Evolutionary conservation across 1,284 basidiomycete genomes (phyloP).

Genomic region (Termitomyces sp.): DNA sequence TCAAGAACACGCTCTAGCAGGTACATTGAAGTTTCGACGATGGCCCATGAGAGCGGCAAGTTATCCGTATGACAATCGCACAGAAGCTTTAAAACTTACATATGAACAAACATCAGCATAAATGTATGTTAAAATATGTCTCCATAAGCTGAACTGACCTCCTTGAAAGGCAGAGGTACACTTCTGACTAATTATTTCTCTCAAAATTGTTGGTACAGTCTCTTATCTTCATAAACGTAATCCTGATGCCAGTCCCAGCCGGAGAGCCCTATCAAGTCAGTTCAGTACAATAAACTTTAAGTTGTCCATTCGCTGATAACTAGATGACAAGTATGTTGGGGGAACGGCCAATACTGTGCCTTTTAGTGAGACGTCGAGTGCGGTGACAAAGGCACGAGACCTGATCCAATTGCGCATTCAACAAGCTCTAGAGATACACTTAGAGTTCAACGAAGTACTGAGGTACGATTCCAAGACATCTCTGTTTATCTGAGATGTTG

Average conservation of each 20-base stretch:
- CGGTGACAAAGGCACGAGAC: conserved; percentile 50
- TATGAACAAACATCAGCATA: conserved; percentile 40
- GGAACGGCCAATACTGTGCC: conserved; percentile 66
- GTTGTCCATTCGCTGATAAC: background rate
- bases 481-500: background rate
- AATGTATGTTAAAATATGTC: conserved; percentile 36
- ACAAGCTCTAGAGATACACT: conserved; percentile 30
- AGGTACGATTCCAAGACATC: conserved; percentile 30
- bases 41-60: conserved; percentile 64
- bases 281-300: background rate
- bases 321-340: conserved; percentile 57
- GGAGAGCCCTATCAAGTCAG: conserved; percentile 68
- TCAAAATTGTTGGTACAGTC: conserved; percentile 58
- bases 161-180: conserved; percentile 51
- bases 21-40: conserved; percentile 55
- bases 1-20: conserved; percentile 54
- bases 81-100: background rate
- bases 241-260: conserved; percentile 32
- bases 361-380: conserved; percentile 49
- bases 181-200: conserved; percentile 78
- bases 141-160: background rate
- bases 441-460: conserved; percentile 68
- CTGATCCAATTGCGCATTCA: conserved; percentile 51
- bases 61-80: background rate
- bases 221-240: background rate